Evolutionary conservation across 495 filamentous ascomycete genomes (phyloP).

Genomic region (Tuber borchii): DNA sequence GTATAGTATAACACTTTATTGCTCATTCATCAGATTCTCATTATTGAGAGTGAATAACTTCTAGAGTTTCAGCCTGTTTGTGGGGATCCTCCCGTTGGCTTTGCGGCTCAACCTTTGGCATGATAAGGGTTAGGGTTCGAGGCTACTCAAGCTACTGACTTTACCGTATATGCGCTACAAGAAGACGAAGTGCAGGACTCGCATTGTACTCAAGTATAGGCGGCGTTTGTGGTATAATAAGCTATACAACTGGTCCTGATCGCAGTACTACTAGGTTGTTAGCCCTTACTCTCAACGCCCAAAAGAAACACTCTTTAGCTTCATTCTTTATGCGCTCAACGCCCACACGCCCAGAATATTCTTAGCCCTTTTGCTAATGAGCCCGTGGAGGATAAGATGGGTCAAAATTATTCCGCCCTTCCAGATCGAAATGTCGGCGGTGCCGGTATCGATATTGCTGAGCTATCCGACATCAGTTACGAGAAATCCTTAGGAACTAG

Average conservation of each 20-base stretch:
- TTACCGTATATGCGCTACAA: background rate
- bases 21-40: background rate
- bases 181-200: background rate
- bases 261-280: background rate
- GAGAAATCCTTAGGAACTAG: constrained; percentile 88
- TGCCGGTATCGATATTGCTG: constrained; percentile 86
- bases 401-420: constrained; percentile 91
- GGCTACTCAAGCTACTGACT: background rate
- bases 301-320: background rate
- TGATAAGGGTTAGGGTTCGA: background rate
- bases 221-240: background rate
- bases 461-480: constrained; percentile 80
- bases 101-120: background rate
- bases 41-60: background rate
- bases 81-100: background rate
- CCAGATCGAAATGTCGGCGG: constrained; percentile 62
- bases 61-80: background rate
- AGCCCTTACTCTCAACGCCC: background rate
- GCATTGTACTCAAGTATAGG: background rate
- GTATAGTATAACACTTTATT: background rate
- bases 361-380: background rate
- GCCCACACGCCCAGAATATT: background rate
- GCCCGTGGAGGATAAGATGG: constrained; percentile 56
- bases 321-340: background rate
- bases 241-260: background rate